Base-by-base conservation (phyloP, 1,139 yeast species). In the Pichia sorboxylosa region DNA sequence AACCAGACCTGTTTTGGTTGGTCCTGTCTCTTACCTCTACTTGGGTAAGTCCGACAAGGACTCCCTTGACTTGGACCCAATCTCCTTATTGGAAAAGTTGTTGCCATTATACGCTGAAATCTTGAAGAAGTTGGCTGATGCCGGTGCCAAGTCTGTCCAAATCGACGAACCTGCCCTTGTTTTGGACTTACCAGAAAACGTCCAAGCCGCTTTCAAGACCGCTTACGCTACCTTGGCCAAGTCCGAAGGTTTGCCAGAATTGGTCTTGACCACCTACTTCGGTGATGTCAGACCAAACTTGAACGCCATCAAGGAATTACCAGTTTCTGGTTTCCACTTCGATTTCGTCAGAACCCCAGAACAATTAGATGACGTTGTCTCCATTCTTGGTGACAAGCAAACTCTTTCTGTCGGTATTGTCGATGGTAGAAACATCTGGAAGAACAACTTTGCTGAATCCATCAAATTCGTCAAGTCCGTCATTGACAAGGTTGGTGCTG, bases 391-490 rank as follows among this genome's bases (percentile, higher is more conserved):
- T 45, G 62, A 61, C 38, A 69, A 75, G 50, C 94, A 90, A 70
- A 64, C 70, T 45, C 71, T 90, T 57, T 87, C 97, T 45, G 94
- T 80, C 47, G 98, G 98, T 82, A 74, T 90, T 52, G 90, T 90
- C 54, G 93, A 84, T 54, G 98, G 98, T 68, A 85, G 98, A 77
- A 90, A 90, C 77, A 83, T 90, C 65, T 90, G 98, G 98, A 90
- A 90, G 75, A 80, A 93, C 61, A 82, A 90, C 69, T 82, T 79
- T 54, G 62, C 90, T 55, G 75, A 76, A 66, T 94, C 98, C 47
- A 66, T 85, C 55, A 80, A 65, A 47, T 59, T 79, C 45, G 93
- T 85, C 52, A 68, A 77, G 60, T 71, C 75, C 63, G 96, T 95
- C 50, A 69, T 81, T 55, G 76, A 64, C 49, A 78, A 80, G 66